Percentiles rank a stretch among this genome's conserved stretches.
phyloP scores from a whole-genome alignment of 1,284 basidiomycete genomes.

The Coniferiporia sulphurascens region DNA sequence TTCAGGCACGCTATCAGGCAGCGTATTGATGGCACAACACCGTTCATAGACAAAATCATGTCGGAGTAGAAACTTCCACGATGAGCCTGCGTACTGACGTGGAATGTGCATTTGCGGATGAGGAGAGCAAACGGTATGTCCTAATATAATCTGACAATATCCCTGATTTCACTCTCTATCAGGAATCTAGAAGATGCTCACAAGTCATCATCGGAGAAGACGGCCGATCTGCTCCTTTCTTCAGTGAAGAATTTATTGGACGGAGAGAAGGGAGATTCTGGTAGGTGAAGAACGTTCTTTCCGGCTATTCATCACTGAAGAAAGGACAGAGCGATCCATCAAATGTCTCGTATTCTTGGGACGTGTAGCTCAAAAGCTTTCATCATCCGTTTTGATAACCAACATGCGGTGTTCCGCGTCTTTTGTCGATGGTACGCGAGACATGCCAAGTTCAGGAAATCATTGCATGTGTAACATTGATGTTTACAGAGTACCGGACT shows the following conservation, averaged over 20 bases:
- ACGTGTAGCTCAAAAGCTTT: conserved; percentile 13
- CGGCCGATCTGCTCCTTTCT: conserved; percentile 1
- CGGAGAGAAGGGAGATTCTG: conserved; percentile 3
- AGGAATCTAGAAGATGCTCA: conserved; percentile 1
- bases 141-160: neutral
- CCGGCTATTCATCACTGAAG: neutral
- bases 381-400: conserved; percentile 3
- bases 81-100: conserved; percentile 54
- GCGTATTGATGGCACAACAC: conserved; percentile 57
- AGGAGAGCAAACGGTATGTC: conserved; percentile 30
- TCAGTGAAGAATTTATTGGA: conserved; percentile 1
- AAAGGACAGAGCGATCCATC: neutral
- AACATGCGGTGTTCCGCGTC: conserved; percentile 6
- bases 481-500: neutral
- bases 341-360: conserved; percentile 7
- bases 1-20: conserved; percentile 52
- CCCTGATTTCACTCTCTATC: neutral
- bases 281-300: neutral
- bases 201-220: conserved; percentile 4
- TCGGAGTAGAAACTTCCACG: conserved; percentile 51
- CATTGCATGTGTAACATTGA: neutral
- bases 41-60: conserved; percentile 53
- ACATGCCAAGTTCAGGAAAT: neutral
- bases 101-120: conserved; percentile 36
- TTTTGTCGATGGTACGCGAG: conserved; percentile 7